Evolutionary conservation across 768 basidiomycete species (phyloP).

Genomic region (Suillus decipiens): DNA sequence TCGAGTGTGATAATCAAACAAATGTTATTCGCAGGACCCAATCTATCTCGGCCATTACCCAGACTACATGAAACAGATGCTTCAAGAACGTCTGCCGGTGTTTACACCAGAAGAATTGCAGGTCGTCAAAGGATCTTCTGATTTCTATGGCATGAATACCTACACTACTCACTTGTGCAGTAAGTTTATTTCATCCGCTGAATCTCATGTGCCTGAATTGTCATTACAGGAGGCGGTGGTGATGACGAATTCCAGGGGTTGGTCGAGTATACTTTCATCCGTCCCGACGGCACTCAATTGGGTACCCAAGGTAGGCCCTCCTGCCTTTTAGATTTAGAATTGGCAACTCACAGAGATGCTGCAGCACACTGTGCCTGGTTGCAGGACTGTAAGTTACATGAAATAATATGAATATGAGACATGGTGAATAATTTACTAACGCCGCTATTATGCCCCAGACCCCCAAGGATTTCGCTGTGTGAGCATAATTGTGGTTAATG

Average conservation of each 20-base stretch:
- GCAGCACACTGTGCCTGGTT: conserved; percentile 65
- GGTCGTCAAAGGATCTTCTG: conserved; percentile 63
- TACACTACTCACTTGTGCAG: conserved; percentile 68
- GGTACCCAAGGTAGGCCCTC: conserved; percentile 54
- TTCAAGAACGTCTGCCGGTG: conserved; percentile 58
- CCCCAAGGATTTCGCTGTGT: conserved; percentile 67
- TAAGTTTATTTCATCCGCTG: conserved; percentile 29
- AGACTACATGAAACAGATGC: conserved; percentile 52
- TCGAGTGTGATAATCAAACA: neutral
- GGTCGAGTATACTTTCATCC: conserved; percentile 60
- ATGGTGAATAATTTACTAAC: conserved; percentile 4
- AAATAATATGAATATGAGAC: neutral
- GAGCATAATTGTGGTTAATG: conserved; percentile 10
- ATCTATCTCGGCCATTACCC: conserved; percentile 77
- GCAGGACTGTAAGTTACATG: conserved; percentile 54
- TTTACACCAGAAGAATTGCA: conserved; percentile 57
- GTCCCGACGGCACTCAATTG: conserved; percentile 63
- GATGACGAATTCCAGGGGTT: conserved; percentile 65
- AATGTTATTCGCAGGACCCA: conserved; percentile 45
- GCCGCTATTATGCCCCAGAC: conserved; percentile 37
- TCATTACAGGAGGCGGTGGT: conserved; percentile 52
- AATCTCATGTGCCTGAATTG: neutral
- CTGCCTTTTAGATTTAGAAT: neutral
- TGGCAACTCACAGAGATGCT: conserved; percentile 3
- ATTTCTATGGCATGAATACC: conserved; percentile 75